These are phyloP conservation scores for Silybum marianum DNA, from an alignment of 129 eudicot species.

Conservation along the genomic window DNA sequence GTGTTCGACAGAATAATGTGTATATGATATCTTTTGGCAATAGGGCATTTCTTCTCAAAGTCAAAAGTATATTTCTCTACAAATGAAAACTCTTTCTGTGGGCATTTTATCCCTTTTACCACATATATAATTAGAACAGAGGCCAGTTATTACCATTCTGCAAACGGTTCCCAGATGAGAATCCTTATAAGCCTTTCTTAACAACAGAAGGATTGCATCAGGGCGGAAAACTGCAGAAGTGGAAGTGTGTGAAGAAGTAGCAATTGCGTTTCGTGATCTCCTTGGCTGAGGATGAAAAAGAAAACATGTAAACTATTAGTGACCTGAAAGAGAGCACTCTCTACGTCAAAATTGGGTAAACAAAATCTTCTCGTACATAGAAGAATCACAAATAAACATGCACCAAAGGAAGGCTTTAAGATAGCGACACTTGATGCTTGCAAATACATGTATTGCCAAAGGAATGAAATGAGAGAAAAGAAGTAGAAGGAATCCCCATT, in stretches of 20 bases:
- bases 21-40: not conserved
- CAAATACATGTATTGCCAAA: not conserved
- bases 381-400: not conserved
- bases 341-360: not conserved
- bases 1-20: not conserved
- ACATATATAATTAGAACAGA: not conserved
- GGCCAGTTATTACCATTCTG: slow-evolving; percentile 62
- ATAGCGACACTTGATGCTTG: not conserved
- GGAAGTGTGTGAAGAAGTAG: slow-evolving; percentile 44
- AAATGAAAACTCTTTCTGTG: not conserved
- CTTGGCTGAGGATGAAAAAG: slow-evolving; percentile 63
- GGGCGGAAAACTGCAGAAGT: slow-evolving; percentile 74
- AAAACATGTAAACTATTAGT: slow-evolving; percentile 19
- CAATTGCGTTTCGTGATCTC: slow-evolving; percentile 61
- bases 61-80: not conserved
- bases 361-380: not conserved
- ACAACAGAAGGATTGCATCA: slow-evolving; percentile 65
- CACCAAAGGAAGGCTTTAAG: slow-evolving; percentile 5
- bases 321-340: slow-evolving; percentile 12
- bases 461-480: not conserved
- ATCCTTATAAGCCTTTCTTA: slow-evolving; percentile 85
- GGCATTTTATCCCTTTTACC: not conserved
- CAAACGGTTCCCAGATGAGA: slow-evolving; percentile 72
- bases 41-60: not conserved
- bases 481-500: not conserved